phyloP scores from a whole-genome alignment of 2,329 filamentous ascomycete species.

The Colletotrichum sp. region DNA sequence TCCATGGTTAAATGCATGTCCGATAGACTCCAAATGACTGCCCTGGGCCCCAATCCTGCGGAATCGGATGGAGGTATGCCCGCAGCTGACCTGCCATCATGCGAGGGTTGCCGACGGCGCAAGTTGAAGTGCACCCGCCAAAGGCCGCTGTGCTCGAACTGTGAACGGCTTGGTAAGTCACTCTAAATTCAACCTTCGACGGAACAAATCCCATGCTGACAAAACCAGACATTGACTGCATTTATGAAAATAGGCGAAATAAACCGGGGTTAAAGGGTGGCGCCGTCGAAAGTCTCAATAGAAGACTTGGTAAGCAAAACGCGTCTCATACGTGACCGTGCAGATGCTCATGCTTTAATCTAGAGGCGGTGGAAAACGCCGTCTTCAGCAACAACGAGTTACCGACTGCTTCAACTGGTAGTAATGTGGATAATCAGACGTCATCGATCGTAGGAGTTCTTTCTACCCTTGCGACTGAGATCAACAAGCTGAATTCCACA shows the following conservation, averaged over 20 bases:
- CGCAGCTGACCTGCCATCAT: neutral
- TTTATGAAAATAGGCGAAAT: neutral
- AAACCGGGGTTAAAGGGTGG: neutral
- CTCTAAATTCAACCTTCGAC: rapidly evolving
- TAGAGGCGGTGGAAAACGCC: neutral
- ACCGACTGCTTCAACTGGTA: rapidly evolving
- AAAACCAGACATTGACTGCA: neutral
- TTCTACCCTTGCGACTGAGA: neutral
- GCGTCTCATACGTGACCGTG: neutral
- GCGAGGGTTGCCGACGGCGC: neutral
- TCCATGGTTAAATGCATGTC: neutral
- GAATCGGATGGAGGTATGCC: neutral
- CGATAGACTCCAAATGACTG: neutral
- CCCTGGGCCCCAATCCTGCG: neutral
- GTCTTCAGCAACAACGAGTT: neutral
- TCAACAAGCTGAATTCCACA: neutral
- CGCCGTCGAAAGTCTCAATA: neutral
- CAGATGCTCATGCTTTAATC: neutral
- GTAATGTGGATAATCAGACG: neutral
- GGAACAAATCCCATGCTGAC: rapidly evolving
- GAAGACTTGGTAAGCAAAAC: neutral
- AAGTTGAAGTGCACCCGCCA: neutral
- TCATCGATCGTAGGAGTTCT: neutral
- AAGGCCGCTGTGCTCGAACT: neutral
- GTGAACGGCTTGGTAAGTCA: neutral